These are phyloP conservation scores for Polychaeton citri DNA, from an alignment of 2,329 filamentous ascomycete genomes.

Conservation along the genomic window DNA sequence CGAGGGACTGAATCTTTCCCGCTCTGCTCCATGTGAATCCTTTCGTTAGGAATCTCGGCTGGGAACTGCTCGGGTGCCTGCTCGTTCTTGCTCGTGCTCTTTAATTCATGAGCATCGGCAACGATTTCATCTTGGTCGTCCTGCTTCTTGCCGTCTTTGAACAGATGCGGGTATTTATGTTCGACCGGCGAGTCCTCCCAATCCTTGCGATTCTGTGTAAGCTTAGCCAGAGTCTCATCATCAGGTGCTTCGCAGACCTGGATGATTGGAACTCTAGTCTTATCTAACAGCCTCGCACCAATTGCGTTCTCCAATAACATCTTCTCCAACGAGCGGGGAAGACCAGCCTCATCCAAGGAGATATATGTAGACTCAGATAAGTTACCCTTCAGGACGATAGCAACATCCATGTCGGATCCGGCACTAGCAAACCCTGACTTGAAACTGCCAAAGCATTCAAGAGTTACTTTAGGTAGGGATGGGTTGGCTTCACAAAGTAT, in stretches of 20 bases:
- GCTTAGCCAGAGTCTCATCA: constrained; percentile 43
- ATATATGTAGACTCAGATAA: constrained; percentile 12
- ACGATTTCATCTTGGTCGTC: constrained; percentile 3
- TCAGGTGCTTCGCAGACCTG: constrained; percentile 67
- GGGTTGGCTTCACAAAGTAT: constrained; percentile 40
- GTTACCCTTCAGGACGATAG: constrained; percentile 47
- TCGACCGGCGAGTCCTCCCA: constrained; percentile 50
- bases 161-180: constrained; percentile 28
- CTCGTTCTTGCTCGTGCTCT: no score
- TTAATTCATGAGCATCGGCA: no score
- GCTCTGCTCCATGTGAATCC: no score
- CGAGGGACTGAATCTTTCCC: no score
- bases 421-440: constrained; percentile 76
- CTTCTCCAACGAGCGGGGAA: constrained; percentile 65
- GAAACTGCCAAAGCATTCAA: constrained; percentile 72
- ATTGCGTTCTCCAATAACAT: constrained; percentile 57
- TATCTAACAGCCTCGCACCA: constrained; percentile 63
- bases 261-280: constrained; percentile 74
- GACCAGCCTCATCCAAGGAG: constrained; percentile 36
- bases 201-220: constrained; percentile 52
- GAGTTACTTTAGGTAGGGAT: constrained; percentile 38
- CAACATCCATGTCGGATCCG: constrained; percentile 83
- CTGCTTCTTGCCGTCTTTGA: constrained; percentile 10
- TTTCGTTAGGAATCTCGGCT: no score
- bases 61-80: no score